Percentiles rank a stretch among this genome's conserved stretches.
Conservation (phyloP, 2,329 filamentous ascomycete genomes). For the Colletotrichum liriopes region DNA sequence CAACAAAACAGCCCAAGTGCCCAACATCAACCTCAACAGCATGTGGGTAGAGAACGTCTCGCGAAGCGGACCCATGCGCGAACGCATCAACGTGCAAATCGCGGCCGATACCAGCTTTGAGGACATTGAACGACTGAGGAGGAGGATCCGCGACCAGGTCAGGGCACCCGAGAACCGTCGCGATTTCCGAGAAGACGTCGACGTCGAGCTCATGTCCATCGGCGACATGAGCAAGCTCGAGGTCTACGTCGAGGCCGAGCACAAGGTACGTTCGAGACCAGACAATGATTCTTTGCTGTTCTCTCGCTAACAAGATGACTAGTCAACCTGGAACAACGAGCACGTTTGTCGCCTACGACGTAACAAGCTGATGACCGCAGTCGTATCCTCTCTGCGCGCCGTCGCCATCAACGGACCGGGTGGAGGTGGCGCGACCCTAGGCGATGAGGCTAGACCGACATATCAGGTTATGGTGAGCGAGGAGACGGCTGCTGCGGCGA, state of each 20-base stretch:
- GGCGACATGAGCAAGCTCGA: slow-evolving; percentile 50
- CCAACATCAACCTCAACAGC: slow-evolving; percentile 77
- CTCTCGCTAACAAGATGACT: slow-evolving; percentile 59
- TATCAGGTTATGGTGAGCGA: slow-evolving; percentile 26
- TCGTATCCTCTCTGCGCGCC: slow-evolving; percentile 77
- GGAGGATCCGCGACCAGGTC: slow-evolving; percentile 75
- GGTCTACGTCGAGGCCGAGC: slow-evolving; percentile 72
- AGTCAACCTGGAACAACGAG: slow-evolving; percentile 81
- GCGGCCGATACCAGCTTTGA: slow-evolving; percentile 79
- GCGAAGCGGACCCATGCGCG: slow-evolving; percentile 75
- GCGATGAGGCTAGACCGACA: slow-evolving; percentile 15
- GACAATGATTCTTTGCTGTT: not conserved
- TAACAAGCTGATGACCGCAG: slow-evolving; percentile 80
- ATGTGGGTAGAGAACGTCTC: slow-evolving; percentile 80
- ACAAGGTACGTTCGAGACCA: not conserved
- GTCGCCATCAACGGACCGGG: slow-evolving; percentile 69
- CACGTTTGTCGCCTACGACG: slow-evolving; percentile 76
- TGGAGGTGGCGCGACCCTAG: slow-evolving; percentile 10
- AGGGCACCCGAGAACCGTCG: slow-evolving; percentile 71
- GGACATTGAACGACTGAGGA: slow-evolving; percentile 68
- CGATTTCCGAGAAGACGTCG: slow-evolving; percentile 77
- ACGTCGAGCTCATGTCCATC: slow-evolving; percentile 69
- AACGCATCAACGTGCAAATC: slow-evolving; percentile 74
- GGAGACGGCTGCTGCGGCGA: slow-evolving; percentile 5
- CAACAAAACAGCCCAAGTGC: slow-evolving; percentile 37